Percentiles rank a stretch among this genome's conserved stretches.
phyloP scores from a whole-genome alignment of 371 early-diverging fungal species.

The Batrachochytrium dendrobatidis region DNA sequence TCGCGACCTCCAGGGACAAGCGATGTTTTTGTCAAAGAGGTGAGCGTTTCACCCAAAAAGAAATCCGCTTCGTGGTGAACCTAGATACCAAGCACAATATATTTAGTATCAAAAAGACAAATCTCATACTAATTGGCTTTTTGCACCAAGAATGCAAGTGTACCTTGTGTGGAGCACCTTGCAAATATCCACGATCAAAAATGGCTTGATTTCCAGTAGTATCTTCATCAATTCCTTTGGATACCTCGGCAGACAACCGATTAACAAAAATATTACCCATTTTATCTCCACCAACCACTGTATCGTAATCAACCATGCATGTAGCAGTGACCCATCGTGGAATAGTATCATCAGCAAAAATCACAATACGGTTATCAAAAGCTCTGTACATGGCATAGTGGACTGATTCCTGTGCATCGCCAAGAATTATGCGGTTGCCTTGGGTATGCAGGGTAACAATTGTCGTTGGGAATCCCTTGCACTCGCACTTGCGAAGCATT shows the following conservation, averaged over 20 bases:
- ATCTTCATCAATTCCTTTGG: constrained; percentile 77
- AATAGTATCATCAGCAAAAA: constrained; percentile 91
- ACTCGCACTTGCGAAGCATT: constrained; percentile 84
- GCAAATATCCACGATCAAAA: constrained; percentile 67
- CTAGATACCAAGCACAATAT: constrained; percentile 18
- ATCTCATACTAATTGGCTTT: constrained; percentile 1
- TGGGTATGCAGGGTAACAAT: constrained; percentile 71
- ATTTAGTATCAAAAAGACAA: neutral
- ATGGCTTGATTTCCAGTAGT: constrained; percentile 73
- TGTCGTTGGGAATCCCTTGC: constrained; percentile 58
- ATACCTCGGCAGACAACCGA: constrained; percentile 56
- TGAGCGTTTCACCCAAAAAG: constrained; percentile 80
- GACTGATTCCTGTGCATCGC: constrained; percentile 84
- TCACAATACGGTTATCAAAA: constrained; percentile 69
- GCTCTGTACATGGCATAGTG: constrained; percentile 68
- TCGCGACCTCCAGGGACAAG: constrained; percentile 82
- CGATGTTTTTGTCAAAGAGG: constrained; percentile 65
- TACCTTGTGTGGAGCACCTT: constrained; percentile 85
- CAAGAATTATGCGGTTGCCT: constrained; percentile 77
- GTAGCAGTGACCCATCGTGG: constrained; percentile 80
- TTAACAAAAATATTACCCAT: constrained; percentile 88
- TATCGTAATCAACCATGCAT: constrained; percentile 84
- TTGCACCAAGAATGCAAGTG: constrained; percentile 2
- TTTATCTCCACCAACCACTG: constrained; percentile 89
- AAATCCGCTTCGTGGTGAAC: constrained; percentile 61